phyloP scores from a whole-genome alignment of 2,329 filamentous ascomycete species.

The Hypocrella siamensis region DNA sequence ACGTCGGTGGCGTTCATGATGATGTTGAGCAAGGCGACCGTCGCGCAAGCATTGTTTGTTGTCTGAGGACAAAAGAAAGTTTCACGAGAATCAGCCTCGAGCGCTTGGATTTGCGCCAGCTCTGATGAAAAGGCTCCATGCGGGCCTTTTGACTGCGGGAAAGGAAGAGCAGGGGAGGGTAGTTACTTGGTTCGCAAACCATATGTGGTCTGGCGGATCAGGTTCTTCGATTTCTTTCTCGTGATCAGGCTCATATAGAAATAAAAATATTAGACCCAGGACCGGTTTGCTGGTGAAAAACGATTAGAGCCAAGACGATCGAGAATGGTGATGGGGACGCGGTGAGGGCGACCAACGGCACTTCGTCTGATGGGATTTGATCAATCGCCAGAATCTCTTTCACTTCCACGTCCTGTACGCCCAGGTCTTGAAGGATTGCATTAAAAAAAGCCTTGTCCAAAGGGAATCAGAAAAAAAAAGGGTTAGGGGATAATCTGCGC shows the following conservation, averaged over 20 bases:
- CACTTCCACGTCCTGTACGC: slow-evolving; percentile 56
- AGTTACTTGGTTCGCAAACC: slow-evolving; percentile 83
- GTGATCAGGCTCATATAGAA: slow-evolving; percentile 45
- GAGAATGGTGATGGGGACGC: neutral
- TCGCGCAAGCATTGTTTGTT: slow-evolving; percentile 73
- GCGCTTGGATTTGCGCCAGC: neutral
- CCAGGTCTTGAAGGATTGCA: slow-evolving; percentile 64
- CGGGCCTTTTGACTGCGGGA: neutral
- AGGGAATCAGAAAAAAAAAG: no score
- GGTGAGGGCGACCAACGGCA: slow-evolving; percentile 37
- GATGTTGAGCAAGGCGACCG: slow-evolving; percentile 85
- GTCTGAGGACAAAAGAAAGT: slow-evolving; percentile 40
- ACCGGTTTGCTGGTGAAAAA: slow-evolving; percentile 45
- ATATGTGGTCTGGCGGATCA: slow-evolving; percentile 37
- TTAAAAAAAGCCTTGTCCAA: slow-evolving; percentile 60
- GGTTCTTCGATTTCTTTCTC: slow-evolving; percentile 39
- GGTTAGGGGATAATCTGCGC: neutral
- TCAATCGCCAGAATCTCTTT: slow-evolving; percentile 66
- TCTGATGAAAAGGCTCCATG: neutral
- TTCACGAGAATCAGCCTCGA: neutral
- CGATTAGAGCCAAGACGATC: neutral
- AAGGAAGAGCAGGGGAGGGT: neutral
- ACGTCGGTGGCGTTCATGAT: slow-evolving; percentile 64
- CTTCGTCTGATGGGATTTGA: slow-evolving; percentile 40
- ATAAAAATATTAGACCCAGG: slow-evolving; percentile 80